Evolutionary conservation across 306 rosid genomes (phyloP), one percentile per base, ranked within the genome.

Genomic region (Myrica gale): DNA sequence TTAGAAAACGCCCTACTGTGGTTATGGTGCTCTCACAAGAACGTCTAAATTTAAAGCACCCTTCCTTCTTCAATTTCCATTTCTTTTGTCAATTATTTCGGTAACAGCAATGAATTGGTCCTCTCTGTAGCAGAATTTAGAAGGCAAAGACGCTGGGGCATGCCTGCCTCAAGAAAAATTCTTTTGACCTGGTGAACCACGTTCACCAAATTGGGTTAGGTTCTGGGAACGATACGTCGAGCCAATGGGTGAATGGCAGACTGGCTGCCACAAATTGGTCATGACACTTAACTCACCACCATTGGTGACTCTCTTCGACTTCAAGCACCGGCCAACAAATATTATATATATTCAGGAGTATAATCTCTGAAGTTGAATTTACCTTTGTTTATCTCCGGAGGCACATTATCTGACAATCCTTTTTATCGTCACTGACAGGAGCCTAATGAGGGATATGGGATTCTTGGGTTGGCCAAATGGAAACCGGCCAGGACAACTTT

Each of bases 181-280:
- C 46, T 65, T 1, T 41, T 42, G 21, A 62, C 20, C 15, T 65
- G 39, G 9, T 5, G 47, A 71, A 55, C 55, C 19, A 55, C 12
- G 80, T 58, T 60, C 45, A 32, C 57, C 62, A 20, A 73, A 66
- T 79, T 76, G 84, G 89, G 81, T 84, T 87, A 86, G 92, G 93
- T 91, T 81, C 26, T 48, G 61, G 82, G 88, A 74, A 65, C 50
- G 90, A 89, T 86, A 57, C 68, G n/a, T 76, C 55, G 78, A 81
- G 55, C 82, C 80, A 50, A 47, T 60, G 66, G 43, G 42, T 68
- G 80, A 55, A 71, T 56, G 85, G 77, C 88, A 88, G 88, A 51
- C 26, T 53, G 6, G 68, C 79, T n/a, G 5, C 69, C 39, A 55
- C 68, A 68, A 54, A 69, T 62, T 67, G 12, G 76, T 19, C 82